phyloP scores from a whole-genome alignment of 75 land plant species.

The Isoetes taiwanensis region DNA sequence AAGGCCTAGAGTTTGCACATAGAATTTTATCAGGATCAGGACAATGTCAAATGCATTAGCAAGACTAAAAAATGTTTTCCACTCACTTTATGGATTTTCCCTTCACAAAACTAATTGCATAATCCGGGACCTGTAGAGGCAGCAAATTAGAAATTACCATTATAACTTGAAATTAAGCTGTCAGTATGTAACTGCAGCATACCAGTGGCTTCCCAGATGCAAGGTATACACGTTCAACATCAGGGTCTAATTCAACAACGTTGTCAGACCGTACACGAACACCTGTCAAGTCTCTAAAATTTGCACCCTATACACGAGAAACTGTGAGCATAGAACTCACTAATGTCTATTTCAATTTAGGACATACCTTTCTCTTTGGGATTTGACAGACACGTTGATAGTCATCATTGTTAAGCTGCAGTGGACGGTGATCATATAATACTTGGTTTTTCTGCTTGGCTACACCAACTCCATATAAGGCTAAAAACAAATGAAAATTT shows the following conservation, averaged over 20 bases:
- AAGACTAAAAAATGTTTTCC: too few species aligned
- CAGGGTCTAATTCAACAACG: slow-evolving; percentile 36
- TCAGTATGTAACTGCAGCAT: neutral
- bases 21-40: too few species aligned
- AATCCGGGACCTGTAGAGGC: slow-evolving; percentile 49
- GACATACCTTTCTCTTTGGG: slow-evolving; percentile 59
- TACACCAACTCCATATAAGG: neutral
- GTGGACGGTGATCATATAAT: slow-evolving; percentile 66
- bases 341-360: neutral
- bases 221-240: slow-evolving; percentile 32
- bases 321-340: neutral
- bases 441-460: slow-evolving; percentile 8
- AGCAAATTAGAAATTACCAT: neutral
- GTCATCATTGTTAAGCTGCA: slow-evolving; percentile 54
- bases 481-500: neutral
- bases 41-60: too few species aligned
- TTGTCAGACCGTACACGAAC: slow-evolving; percentile 39
- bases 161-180: neutral
- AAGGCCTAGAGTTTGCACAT: slow-evolving; percentile 40
- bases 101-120: slow-evolving; percentile 39
- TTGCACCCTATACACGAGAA: slow-evolving; percentile 53
- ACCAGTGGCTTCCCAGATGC: slow-evolving; percentile 83
- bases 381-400: slow-evolving; percentile 50
- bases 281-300: slow-evolving; percentile 70
- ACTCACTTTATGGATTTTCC: slow-evolving; percentile 50